Conservation (phyloP, 1,139 yeast genomes). For the Groenewaldozyma sp. region DNA sequence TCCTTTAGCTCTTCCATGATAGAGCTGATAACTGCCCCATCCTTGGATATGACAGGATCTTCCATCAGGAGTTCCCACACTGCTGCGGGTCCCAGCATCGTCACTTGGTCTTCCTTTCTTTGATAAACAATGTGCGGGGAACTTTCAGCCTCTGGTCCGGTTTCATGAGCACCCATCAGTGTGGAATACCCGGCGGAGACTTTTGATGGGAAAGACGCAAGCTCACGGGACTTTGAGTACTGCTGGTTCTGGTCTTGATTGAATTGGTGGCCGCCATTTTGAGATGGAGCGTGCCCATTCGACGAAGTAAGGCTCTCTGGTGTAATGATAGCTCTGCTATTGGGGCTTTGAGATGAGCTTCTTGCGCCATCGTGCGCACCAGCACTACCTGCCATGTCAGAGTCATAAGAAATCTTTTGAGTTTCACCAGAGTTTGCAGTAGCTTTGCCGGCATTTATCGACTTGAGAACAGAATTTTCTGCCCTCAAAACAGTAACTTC, state of each 20-base stretch:
- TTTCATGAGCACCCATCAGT: slow-evolving; percentile 17
- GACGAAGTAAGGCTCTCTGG: neutral
- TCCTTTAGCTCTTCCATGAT: slow-evolving; percentile 57
- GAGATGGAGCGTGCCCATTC: neutral
- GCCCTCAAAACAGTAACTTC: slow-evolving; percentile 47
- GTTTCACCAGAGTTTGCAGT: neutral
- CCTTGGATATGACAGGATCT: slow-evolving; percentile 34
- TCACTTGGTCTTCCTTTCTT: slow-evolving; percentile 29
- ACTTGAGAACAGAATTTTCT: slow-evolving; percentile 46
- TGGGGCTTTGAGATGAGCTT: neutral
- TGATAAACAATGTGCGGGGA: slow-evolving; percentile 24
- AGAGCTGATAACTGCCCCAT: slow-evolving; percentile 42
- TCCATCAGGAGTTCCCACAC: slow-evolving; percentile 59
- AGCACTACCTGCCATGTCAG: too few species aligned
- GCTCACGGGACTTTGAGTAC: neutral
- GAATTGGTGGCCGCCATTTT: too few species aligned
- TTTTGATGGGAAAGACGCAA: slow-evolving; percentile 18
- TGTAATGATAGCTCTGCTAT: neutral
- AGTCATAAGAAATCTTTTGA: too few species aligned
- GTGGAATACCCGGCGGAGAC: slow-evolving; percentile 17
- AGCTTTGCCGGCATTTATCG: neutral
- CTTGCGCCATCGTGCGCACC: too few species aligned
- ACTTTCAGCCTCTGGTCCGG: slow-evolving; percentile 7
- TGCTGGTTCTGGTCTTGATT: too few species aligned
- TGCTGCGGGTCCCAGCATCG: slow-evolving; percentile 60